These are phyloP conservation scores for Daedaleopsis nitida DNA, from an alignment of 768 basidiomycete species.

Conservation along the genomic window DNA sequence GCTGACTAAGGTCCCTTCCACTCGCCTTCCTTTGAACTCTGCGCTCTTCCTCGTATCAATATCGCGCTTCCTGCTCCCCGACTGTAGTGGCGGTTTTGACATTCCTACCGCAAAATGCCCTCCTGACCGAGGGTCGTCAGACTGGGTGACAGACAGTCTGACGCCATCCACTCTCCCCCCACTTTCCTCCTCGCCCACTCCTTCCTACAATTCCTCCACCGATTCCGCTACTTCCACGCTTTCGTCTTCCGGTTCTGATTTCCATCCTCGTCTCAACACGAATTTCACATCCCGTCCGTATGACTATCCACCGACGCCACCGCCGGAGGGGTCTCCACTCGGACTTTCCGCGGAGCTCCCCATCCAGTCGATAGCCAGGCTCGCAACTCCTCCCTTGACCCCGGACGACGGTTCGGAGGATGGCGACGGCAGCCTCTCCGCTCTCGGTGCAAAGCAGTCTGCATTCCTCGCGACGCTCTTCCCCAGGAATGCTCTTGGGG, in stretches of 20 bases:
- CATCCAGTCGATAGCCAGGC: conserved; percentile 25
- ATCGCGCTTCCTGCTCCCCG: not conserved
- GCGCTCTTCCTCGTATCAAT: not conserved
- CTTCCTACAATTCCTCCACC: conserved; percentile 24
- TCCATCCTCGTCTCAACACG: conserved; percentile 18
- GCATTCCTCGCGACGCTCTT: conserved; percentile 78
- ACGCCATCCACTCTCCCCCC: conserved; percentile 51
- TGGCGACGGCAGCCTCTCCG: conserved; percentile 40
- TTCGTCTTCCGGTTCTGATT: conserved; percentile 38
- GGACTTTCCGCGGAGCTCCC: conserved; percentile 19
- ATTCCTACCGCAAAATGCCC: conserved; percentile 89
- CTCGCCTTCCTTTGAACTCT: not conserved
- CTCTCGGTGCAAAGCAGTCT: conserved; percentile 45
- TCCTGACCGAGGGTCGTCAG: conserved; percentile 93
- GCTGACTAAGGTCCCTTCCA: not conserved
- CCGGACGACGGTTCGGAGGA: conserved; percentile 67
- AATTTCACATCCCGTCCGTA: conserved; percentile 14
- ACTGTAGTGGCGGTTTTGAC: conserved; percentile 94
- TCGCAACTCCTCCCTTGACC: conserved; percentile 76
- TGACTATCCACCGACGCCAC: conserved; percentile 34
- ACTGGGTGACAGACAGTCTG: conserved; percentile 93
- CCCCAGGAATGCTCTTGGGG: conserved; percentile 67
- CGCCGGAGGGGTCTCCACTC: conserved; percentile 23
- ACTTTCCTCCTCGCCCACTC: conserved; percentile 41
- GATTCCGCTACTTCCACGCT: conserved; percentile 35